Evolutionary conservation across 176 grass and related monocot species (phyloP).

Genomic region (Canna indica): DNA sequence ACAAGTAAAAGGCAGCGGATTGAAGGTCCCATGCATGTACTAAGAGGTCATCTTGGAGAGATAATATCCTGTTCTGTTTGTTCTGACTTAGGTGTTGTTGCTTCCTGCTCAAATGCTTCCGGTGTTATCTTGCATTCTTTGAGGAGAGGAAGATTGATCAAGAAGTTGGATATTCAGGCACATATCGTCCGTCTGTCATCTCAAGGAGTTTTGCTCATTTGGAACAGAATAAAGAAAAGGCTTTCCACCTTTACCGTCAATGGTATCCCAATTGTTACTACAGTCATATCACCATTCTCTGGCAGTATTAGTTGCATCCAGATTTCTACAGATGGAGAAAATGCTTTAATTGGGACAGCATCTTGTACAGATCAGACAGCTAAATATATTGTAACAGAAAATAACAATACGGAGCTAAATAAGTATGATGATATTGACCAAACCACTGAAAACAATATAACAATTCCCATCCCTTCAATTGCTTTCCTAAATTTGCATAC

Average conservation of each 20-base stretch:
- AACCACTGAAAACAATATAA: constrained; percentile 25
- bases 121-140: constrained; percentile 91
- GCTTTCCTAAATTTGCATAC: constrained; percentile 87
- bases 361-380: constrained; percentile 39
- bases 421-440: constrained; percentile 12
- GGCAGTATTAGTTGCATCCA: constrained; percentile 81
- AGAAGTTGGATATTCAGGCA: constrained; percentile 49
- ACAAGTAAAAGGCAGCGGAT: constrained; percentile 49
- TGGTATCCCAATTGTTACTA: constrained; percentile 61
- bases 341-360: constrained; percentile 61
- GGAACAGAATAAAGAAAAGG: constrained; percentile 66
- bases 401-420: constrained; percentile 16
- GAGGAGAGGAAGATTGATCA: constrained; percentile 70
- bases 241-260: constrained; percentile 93
- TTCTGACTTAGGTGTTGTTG: constrained; percentile 78
- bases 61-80: constrained; percentile 74
- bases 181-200: constrained; percentile 62
- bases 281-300: constrained; percentile 54
- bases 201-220: constrained; percentile 82
- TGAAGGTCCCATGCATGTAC: constrained; percentile 88
- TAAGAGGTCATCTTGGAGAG: constrained; percentile 91
- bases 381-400: constrained; percentile 25
- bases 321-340: constrained; percentile 75
- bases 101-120: constrained; percentile 58
- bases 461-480: constrained; percentile 73